Percentiles rank a stretch among this genome's conserved stretches.
phyloP scores from a whole-genome alignment of 129 eudicot genomes.

The Lonicera japonica region DNA sequence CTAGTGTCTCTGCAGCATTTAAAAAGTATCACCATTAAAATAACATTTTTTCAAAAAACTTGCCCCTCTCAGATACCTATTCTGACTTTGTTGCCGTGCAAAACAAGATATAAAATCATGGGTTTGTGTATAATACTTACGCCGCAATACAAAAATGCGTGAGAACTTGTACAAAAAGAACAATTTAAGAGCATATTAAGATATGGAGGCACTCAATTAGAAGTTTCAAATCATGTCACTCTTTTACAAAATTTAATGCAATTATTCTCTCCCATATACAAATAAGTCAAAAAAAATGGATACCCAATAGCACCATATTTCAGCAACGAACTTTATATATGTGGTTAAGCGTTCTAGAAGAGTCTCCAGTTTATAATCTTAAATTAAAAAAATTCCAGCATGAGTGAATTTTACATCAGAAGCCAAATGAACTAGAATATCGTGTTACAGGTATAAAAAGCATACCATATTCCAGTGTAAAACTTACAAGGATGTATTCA shows the following conservation, averaged over 20 bases:
- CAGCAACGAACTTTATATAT: not conserved
- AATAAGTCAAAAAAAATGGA: not conserved
- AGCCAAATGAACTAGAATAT: no score
- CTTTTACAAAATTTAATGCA: not conserved
- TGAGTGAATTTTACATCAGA: no score
- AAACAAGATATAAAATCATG: no score
- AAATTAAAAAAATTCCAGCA: no score
- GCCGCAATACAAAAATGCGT: no score
- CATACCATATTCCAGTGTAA: no score
- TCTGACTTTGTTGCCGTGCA: not conserved
- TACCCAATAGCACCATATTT: not conserved
- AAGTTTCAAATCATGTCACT: not conserved
- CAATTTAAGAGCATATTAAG: not conserved
- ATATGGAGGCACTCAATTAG: not conserved
- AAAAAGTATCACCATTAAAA: constrained; percentile 14
- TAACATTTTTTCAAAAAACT: not conserved
- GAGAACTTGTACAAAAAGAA: not conserved
- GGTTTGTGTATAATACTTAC: no score
- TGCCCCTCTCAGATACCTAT: not conserved
- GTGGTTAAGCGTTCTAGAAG: not conserved
- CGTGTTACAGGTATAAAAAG: no score
- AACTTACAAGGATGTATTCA: no score
- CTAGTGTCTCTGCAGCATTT: constrained; percentile 74
- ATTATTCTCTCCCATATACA: not conserved
- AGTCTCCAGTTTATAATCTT: no score